Conservation (phyloP, 2,329 filamentous ascomycete species). For the Cercospora sp. region DNA sequence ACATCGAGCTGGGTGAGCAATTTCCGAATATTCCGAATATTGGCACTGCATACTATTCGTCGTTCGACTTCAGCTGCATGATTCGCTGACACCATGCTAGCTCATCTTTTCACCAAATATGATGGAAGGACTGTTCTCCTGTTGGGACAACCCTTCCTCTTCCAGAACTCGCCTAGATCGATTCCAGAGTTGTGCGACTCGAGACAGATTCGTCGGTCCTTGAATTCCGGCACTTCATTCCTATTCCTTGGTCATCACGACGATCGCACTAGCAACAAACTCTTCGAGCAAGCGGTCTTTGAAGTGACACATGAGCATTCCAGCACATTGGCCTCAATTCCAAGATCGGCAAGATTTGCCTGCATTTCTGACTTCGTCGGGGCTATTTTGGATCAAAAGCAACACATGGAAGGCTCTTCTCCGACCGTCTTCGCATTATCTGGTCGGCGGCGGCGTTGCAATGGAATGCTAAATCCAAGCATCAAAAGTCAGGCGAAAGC, state of each 20-base stretch:
- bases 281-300: not conserved
- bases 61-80: too few species aligned
- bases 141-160: not conserved
- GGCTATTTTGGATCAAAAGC: not conserved
- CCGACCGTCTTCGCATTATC: not conserved
- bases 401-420: not conserved
- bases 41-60: too few species aligned
- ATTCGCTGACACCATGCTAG: not conserved
- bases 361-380: not conserved
- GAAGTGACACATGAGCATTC: not conserved
- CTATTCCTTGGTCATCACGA: not conserved
- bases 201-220: not conserved
- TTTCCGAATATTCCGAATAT: not conserved
- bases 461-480: not conserved
- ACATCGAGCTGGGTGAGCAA: not conserved
- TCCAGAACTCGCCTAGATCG: not conserved
- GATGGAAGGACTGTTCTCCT: not conserved
- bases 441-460: not conserved
- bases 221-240: not conserved
- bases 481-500: not conserved
- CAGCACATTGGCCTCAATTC: not conserved
- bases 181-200: not conserved
- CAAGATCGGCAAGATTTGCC: not conserved
- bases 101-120: not conserved
- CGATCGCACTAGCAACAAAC: not conserved